A percentile compares a stretch with the other conserved stretches of the same genome.
phyloP scores from a whole-genome alignment of 306 rosid genomes.

The Rosa chinensis region DNA sequence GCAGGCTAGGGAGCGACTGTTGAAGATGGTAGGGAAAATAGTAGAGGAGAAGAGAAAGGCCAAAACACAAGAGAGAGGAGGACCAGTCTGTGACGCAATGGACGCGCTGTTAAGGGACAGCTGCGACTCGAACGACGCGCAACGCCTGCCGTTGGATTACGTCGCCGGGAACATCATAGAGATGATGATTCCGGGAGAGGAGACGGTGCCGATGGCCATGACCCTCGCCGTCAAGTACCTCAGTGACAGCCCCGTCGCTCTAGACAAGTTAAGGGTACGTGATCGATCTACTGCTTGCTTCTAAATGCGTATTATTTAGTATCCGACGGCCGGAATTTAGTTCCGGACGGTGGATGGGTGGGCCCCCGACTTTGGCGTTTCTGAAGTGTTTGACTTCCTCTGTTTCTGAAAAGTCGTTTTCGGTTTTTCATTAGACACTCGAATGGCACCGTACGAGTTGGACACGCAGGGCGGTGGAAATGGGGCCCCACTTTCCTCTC shows the following conservation, averaged over 20 bases:
- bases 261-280: conserved; percentile 56
- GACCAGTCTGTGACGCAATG: conserved; percentile 54
- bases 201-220: conserved; percentile 85
- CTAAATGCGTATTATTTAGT: not conserved
- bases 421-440: conserved; percentile 17
- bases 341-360: not conserved
- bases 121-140: conserved; percentile 30
- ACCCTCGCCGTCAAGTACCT: conserved; percentile 73
- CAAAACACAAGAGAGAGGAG: conserved; percentile 8
- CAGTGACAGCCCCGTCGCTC: conserved; percentile 51
- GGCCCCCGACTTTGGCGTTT: not conserved
- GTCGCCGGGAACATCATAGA: conserved; percentile 68
- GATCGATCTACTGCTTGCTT: not conserved
- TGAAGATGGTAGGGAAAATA: conserved; percentile 62
- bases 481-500: conserved; percentile 6
- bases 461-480: conserved; percentile 1
- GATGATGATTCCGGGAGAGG: conserved; percentile 92
- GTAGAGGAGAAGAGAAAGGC: conserved; percentile 44
- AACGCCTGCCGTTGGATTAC: conserved; percentile 50
- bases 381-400: conserved; percentile 28
- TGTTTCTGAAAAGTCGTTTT: not conserved
- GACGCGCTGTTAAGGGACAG: conserved; percentile 63
- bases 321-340: conserved; percentile 27
- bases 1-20: conserved; percentile 78
- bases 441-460: conserved; percentile 27